Conservation (phyloP, 208 protist genomes). For the Crithidia fasciculata region DNA sequence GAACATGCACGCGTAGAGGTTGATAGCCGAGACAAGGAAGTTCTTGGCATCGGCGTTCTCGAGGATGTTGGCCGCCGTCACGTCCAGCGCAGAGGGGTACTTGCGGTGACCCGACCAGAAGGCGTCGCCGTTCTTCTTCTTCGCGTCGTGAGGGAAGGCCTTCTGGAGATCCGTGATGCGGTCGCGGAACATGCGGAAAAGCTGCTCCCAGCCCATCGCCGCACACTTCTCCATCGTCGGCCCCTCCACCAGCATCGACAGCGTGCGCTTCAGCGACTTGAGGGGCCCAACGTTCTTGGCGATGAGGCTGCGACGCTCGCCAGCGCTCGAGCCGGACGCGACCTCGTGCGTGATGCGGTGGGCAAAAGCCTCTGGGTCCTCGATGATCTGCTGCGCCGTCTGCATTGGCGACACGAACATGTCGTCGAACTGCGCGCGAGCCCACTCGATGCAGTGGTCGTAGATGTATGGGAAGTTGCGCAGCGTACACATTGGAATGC, state of each 20-base stretch:
- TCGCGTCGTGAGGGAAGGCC: slow-evolving; percentile 97
- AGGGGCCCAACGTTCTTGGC: slow-evolving; percentile 78
- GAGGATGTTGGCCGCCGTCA: slow-evolving; percentile 26
- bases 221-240: slow-evolving; percentile 94
- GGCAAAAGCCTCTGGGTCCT: slow-evolving; percentile 74
- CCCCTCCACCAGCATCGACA: slow-evolving; percentile 56
- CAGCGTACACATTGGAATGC: slow-evolving; percentile 99
- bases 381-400: slow-evolving; percentile 80
- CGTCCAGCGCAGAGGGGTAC: slow-evolving; percentile 74
- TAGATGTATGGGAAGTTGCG: slow-evolving; percentile 99
- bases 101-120: slow-evolving; percentile 94
- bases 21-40: slow-evolving; percentile 77
- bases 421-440: slow-evolving; percentile 92
- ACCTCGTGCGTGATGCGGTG: slow-evolving; percentile 73
- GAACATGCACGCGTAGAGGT: slow-evolving; percentile 89
- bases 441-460: slow-evolving; percentile 98
- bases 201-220: slow-evolving; percentile 92
- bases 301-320: slow-evolving; percentile 77
- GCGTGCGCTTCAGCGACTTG: slow-evolving; percentile 51
- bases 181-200: slow-evolving; percentile 97
- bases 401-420: slow-evolving; percentile 90
- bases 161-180: slow-evolving; percentile 97
- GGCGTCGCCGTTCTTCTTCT: slow-evolving; percentile 91
- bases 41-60: slow-evolving; percentile 56
- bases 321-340: slow-evolving; percentile 55